Conservation (phyloP, 129 eudicot species). For the Artemisia tridentata region DNA sequence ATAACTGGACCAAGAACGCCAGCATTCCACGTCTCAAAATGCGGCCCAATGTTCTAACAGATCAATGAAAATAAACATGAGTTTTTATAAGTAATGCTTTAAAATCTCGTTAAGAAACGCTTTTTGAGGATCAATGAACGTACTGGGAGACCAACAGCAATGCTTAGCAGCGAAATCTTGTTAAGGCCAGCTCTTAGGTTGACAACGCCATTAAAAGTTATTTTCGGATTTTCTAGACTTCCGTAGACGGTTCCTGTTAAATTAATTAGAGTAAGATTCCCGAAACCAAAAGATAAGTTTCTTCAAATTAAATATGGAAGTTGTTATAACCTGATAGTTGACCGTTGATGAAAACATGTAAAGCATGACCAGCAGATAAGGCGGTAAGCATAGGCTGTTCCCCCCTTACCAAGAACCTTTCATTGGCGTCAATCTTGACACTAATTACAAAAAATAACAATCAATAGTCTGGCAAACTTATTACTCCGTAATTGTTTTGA, state of each 20-base stretch:
- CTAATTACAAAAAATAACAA: conserved; percentile 30
- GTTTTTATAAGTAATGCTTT: background rate
- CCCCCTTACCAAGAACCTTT: conserved; percentile 68
- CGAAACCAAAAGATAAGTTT: background rate
- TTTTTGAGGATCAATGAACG: conserved; percentile 30
- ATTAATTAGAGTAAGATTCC: background rate
- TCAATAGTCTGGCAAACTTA: background rate
- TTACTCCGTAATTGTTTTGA: background rate
- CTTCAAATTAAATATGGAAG: background rate
- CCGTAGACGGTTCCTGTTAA: conserved; percentile 88
- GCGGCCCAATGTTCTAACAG: conserved; percentile 85
- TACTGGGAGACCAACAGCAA: conserved; percentile 99
- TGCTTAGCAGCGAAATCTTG: conserved; percentile 78
- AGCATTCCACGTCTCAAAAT: conserved; percentile 90
- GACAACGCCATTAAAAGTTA: conserved; percentile 60
- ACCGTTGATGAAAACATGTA: conserved; percentile 91
- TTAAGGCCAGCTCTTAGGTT: conserved; percentile 72
- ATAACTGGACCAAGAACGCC: conserved; percentile 96
- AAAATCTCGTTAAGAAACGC: background rate
- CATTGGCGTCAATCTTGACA: conserved; percentile 61
- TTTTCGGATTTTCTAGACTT: conserved; percentile 77
- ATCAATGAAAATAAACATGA: background rate
- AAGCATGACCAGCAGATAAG: conserved; percentile 90
- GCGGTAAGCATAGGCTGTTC: conserved; percentile 75
- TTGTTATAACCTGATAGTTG: conserved; percentile 57